These are phyloP conservation scores for Rhynchospora breviuscula DNA, from an alignment of 176 grass and related monocot species.

Conservation along the genomic window DNA sequence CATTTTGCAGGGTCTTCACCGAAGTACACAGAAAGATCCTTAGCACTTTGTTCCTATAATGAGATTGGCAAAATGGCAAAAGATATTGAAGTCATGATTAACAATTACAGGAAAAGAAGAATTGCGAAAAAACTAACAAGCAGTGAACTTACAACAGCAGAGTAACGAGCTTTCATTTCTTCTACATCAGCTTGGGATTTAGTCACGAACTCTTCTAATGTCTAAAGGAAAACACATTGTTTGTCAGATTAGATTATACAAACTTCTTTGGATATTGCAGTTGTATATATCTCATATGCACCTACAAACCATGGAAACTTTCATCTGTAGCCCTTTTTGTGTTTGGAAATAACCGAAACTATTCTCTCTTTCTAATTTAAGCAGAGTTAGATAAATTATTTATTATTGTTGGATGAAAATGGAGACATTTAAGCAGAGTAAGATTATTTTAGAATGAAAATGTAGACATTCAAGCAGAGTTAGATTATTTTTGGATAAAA, in stretches of 20 bases:
- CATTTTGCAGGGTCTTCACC: constrained; percentile 89
- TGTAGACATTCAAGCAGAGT: background rate
- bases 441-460: background rate
- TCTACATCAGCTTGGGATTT: constrained; percentile 68
- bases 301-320: background rate
- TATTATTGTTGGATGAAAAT: background rate
- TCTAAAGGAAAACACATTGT: constrained; percentile 38
- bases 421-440: background rate
- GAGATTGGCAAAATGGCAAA: background rate
- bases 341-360: background rate
- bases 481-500: background rate
- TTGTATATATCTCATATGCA: constrained; percentile 13
- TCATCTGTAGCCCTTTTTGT: background rate
- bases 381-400: background rate
- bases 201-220: constrained; percentile 76
- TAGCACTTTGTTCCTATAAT: constrained; percentile 79
- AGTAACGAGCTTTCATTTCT: constrained; percentile 59
- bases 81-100: background rate
- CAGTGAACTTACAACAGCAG: constrained; percentile 67
- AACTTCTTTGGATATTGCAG: background rate
- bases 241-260: background rate
- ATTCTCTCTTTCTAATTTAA: background rate
- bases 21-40: constrained; percentile 74
- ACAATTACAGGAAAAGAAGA: constrained; percentile 14
- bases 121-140: constrained; percentile 22